Evolutionary conservation across 2,329 filamentous ascomycete genomes (phyloP), one percentile per base, ranked within the genome.

Genomic region (Claviceps spartinae): DNA sequence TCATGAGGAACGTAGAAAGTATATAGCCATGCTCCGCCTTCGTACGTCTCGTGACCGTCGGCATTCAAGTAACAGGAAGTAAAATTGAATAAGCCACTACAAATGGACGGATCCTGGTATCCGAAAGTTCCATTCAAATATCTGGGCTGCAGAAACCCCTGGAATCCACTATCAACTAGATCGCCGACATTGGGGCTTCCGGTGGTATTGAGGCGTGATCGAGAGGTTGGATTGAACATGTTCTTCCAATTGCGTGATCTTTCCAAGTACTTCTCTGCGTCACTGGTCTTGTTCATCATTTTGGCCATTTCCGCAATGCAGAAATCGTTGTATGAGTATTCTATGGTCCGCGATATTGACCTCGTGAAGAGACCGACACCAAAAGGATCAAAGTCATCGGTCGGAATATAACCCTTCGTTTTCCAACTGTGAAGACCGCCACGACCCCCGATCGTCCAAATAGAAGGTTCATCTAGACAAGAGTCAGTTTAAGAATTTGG

Each of bases 281-380:
- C 79, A 0, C 67, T 67, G 1, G 59, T 60, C 51, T 78, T 71
- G 11, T 77, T 79, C 18, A 88, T 65, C 0, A 68, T 75, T 18
- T 73, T 69, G 5, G 84, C 83, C 49, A 88, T 74, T 36, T 76
- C 67, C 1, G 79, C 76, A 52, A 87, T 82, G 58, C 80, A 82
- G 58, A 83, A 90, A 66, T 90, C 86, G 56, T 90, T 78, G 65
- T 90, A 90, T 0, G 84, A 82, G 61, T 90, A 90, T 62, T 90
- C 86, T 4, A 90, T 78, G 0, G 84, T 88, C 3, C 86, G 75
- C 2, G 82, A 87, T 34, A 91, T 77, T 52, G 77, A 83, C 6
- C 86, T 78, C 0, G 83, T 86, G 58, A 79, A 76, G 0, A 81
- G 75, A 0, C 86, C 86, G 1, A 74, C 73, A 8, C 82, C 82